These are phyloP conservation scores for Marchantia paleacea DNA, from an alignment of 225 moss, liverwort and hornwort species.

Conservation along the genomic window DNA sequence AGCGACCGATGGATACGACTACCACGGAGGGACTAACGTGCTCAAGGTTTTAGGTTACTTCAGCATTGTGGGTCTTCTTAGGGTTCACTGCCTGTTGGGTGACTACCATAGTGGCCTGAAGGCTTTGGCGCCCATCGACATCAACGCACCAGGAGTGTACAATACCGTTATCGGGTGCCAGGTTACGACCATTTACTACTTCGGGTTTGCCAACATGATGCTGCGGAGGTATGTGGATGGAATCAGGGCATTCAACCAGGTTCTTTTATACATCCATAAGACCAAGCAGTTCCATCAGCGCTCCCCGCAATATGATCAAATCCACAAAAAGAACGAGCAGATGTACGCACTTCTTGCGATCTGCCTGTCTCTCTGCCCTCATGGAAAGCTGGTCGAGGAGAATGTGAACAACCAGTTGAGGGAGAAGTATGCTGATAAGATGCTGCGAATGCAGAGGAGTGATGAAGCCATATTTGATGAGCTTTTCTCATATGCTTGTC, in stretches of 20 bases:
- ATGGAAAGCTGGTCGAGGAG: constrained; percentile 90
- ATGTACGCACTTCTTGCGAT: constrained; percentile 97
- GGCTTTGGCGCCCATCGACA: constrained; percentile 78
- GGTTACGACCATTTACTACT: constrained; percentile 95
- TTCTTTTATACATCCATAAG: constrained; percentile 89
- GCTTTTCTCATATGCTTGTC: constrained; percentile 93
- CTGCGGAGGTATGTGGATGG: constrained; percentile 92
- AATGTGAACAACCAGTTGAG: constrained; percentile 95
- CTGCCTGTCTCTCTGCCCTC: constrained; percentile 86
- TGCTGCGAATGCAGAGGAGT: constrained; percentile 96
- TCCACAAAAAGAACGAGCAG: constrained; percentile 99
- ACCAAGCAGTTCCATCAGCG: constrained; percentile 97
- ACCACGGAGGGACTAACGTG: constrained; percentile 93
- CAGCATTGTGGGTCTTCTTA: constrained; percentile 91
- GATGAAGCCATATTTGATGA: constrained; percentile 96
- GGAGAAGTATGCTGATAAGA: constrained; percentile 98
- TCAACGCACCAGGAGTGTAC: constrained; percentile 81
- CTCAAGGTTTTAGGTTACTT: constrained; percentile 95
- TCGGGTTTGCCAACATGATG: constrained; percentile 96
- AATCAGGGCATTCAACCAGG: constrained; percentile 92
- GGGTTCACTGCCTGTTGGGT: constrained; percentile 90
- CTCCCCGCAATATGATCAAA: constrained; percentile 94
- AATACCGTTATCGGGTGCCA: constrained; percentile 93
- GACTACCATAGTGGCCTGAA: constrained; percentile 96
- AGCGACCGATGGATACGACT: constrained; percentile 96